Evolutionary conservation across 164 flowering plant species (phyloP).

Genomic region (Aristolochia contorta): DNA sequence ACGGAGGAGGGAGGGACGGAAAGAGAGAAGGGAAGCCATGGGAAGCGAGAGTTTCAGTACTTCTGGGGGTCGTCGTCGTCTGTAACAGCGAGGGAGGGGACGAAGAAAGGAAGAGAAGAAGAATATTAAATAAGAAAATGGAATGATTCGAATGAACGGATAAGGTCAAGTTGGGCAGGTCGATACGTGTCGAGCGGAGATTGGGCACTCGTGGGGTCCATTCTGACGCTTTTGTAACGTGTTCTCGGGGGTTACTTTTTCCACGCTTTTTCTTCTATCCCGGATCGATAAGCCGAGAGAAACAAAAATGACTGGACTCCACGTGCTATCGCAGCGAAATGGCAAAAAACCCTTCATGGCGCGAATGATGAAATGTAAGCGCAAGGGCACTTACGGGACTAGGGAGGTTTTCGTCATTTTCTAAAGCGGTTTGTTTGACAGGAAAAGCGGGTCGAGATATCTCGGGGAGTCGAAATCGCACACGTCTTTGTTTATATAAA

Average conservation of each 20-base stretch:
- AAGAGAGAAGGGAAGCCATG: constrained; percentile 32
- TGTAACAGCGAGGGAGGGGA: too few relatives aligned
- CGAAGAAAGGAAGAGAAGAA: too few relatives aligned
- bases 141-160: not conserved
- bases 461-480: too few relatives aligned
- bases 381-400: too few relatives aligned
- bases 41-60: too few relatives aligned
- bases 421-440: too few relatives aligned
- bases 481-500: too few relatives aligned
- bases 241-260: not conserved
- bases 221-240: not conserved
- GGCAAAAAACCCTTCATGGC: too few relatives aligned
- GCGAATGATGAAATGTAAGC: too few relatives aligned
- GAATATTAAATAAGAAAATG: too few relatives aligned
- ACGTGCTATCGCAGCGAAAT: not conserved
- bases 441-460: too few relatives aligned
- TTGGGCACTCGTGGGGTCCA: not conserved
- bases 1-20: constrained; percentile 21
- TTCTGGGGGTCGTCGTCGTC: too few relatives aligned
- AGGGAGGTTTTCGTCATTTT: not conserved
- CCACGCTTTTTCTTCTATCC: not conserved
- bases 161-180: not conserved
- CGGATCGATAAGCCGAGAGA: not conserved
- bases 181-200: not conserved
- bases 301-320: not conserved